A percentile compares a stretch with the other conserved stretches of the same genome.
These are phyloP conservation scores for Andrographis paniculata DNA, from an alignment of 305 asterid species.

Conservation along the genomic window DNA sequence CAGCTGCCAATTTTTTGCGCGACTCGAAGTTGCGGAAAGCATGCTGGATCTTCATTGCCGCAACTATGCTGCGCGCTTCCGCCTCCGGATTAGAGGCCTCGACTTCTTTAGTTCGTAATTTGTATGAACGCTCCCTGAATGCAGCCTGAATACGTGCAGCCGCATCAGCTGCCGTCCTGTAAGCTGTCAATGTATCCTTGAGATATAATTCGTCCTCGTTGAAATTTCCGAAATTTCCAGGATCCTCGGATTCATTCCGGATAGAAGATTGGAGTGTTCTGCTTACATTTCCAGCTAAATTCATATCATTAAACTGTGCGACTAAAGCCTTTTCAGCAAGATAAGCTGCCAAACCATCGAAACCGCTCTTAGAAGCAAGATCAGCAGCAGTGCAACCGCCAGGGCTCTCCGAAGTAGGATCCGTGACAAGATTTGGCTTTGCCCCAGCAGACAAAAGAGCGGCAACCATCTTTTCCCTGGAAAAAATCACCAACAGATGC, in stretches of 20 bases:
- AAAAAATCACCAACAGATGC: constrained; percentile 7
- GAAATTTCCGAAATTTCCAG: constrained; percentile 34
- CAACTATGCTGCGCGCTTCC: constrained; percentile 81
- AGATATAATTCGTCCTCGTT: constrained; percentile 61
- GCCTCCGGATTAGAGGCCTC: constrained; percentile 63
- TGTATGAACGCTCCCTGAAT: constrained; percentile 76
- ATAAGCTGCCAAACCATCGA: constrained; percentile 89
- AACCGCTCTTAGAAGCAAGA: constrained; percentile 76
- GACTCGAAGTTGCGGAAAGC: constrained; percentile 76
- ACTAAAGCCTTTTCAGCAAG: constrained; percentile 94
- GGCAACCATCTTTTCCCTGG: constrained; percentile 95
- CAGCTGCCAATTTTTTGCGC: constrained; percentile 70
- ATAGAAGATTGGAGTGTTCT: constrained; percentile 65
- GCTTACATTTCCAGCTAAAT: constrained; percentile 88
- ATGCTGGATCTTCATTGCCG: constrained; percentile 96
- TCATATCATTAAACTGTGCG: constrained; percentile 78
- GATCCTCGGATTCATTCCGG: constrained; percentile 31
- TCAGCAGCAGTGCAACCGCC: constrained; percentile 88
- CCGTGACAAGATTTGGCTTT: constrained; percentile 85
- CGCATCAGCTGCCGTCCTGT: constrained; percentile 96
- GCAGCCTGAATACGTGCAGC: constrained; percentile 97
- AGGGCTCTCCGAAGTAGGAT: constrained; percentile 71
- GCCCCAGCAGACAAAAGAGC: constrained; percentile 89
- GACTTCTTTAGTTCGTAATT: constrained; percentile 35
- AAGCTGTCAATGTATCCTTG: constrained; percentile 86